Conservation (phyloP, 164 flowering plant species). For the Echeveria elegans region DNA sequence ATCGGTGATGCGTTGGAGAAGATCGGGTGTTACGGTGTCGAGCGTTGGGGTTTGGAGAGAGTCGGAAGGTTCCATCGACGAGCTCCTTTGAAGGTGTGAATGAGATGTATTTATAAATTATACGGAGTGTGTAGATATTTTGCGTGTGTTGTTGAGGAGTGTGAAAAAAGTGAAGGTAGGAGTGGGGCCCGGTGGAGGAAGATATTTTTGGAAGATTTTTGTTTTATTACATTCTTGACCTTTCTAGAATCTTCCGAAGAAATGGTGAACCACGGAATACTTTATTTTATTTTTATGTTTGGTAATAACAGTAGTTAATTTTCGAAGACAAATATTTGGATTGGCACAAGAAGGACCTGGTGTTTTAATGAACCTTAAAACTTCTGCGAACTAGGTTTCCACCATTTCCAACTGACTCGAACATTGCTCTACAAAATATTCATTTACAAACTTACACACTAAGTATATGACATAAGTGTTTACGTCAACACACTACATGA, state of each 20-base stretch:
- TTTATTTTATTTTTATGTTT: too few species aligned
- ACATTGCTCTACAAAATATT: conserved; percentile 83
- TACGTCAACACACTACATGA: too few species aligned
- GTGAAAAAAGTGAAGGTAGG: too few species aligned
- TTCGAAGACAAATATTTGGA: too few species aligned
- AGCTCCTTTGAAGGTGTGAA: not conserved
- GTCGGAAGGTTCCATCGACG: not conserved
- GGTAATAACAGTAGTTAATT: not conserved
- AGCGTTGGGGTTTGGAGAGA: not conserved
- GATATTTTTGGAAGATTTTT: not conserved
- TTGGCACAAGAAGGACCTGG: too few species aligned
- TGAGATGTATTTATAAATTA: not conserved
- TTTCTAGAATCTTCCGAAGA: not conserved
- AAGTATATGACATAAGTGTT: too few species aligned
- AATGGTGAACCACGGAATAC: too few species aligned
- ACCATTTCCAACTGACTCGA: conserved; percentile 67
- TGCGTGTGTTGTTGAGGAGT: too few species aligned
- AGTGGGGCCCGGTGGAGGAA: not conserved
- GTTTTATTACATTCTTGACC: not conserved
- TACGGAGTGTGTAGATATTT: not conserved
- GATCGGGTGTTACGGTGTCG: not conserved
- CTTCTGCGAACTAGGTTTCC: conserved; percentile 48
- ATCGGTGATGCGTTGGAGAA: not conserved
- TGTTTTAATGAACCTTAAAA: conserved; percentile 16
- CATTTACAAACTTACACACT: too few species aligned